phyloP scores from a whole-genome alignment of 2,329 filamentous ascomycete genomes.

The Atkinsonella texensis region DNA sequence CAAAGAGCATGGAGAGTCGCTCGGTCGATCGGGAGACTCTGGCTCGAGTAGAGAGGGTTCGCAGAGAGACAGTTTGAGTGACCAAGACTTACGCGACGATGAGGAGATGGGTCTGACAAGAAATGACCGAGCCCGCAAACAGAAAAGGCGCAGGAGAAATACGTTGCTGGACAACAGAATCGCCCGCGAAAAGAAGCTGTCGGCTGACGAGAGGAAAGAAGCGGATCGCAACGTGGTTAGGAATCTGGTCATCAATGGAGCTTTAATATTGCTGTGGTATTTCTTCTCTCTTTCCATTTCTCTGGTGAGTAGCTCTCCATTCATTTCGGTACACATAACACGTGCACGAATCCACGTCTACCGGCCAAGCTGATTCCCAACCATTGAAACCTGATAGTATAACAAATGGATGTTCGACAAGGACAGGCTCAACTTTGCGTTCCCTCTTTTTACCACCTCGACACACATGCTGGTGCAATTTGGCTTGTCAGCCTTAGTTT shows the following conservation, averaged over 20 bases:
- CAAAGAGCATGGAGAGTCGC: constrained; percentile 26
- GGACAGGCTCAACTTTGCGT: constrained; percentile 76
- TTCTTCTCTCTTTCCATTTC: constrained; percentile 89
- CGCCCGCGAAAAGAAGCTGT: constrained; percentile 44
- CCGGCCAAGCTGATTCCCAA: constrained; percentile 8
- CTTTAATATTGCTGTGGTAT: constrained; percentile 79
- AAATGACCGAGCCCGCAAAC: constrained; percentile 56
- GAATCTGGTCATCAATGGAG: constrained; percentile 59
- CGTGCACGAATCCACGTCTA: background rate
- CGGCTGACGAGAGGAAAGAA: constrained; percentile 61
- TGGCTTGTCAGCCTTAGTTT: constrained; percentile 59
- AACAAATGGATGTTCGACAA: constrained; percentile 99
- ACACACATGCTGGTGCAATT: constrained; percentile 97
- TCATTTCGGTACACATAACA: background rate
- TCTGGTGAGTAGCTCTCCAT: constrained; percentile 46
- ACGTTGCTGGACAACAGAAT: constrained; percentile 60
- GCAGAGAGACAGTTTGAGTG: constrained; percentile 47
- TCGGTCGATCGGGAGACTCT: constrained; percentile 4
- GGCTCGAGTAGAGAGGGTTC: constrained; percentile 16
- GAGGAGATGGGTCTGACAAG: constrained; percentile 80
- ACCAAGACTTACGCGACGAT: constrained; percentile 69
- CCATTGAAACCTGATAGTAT: constrained; percentile 46
- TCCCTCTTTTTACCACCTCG: constrained; percentile 88
- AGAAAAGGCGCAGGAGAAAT: constrained; percentile 53
- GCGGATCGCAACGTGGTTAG: constrained; percentile 63